A percentile compares a stretch with the other conserved stretches of the same genome.
These are phyloP conservation scores for Fraxinus paxiana DNA, from an alignment of 305 asterid genomes.

Conservation along the genomic window DNA sequence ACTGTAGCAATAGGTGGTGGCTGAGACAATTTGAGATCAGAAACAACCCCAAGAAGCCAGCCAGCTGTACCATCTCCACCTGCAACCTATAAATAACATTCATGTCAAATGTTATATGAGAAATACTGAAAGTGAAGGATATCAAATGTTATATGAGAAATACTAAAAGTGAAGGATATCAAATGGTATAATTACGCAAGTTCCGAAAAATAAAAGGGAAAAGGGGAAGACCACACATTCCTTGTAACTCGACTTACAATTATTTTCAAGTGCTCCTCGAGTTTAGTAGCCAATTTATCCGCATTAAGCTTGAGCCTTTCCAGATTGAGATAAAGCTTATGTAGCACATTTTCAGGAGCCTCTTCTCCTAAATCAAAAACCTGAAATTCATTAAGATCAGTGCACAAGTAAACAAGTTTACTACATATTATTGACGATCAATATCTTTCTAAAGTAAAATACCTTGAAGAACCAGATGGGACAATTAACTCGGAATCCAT, in stretches of 20 bases:
- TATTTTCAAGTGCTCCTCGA: conserved; percentile 30
- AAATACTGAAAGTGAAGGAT: neutral
- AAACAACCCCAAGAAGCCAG: conserved; percentile 93
- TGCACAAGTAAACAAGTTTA: neutral
- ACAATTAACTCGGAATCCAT: neutral
- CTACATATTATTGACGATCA: neutral
- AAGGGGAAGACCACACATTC: neutral
- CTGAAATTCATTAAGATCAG: conserved; percentile 33
- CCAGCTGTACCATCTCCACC: conserved; percentile 99
- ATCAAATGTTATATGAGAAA: conserved; percentile 1
- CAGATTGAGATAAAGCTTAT: conserved; percentile 50
- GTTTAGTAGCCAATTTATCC: conserved; percentile 45
- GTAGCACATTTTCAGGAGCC: conserved; percentile 66
- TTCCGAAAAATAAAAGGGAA: neutral
- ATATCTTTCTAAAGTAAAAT: neutral
- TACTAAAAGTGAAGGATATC: neutral
- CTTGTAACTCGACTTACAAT: conserved; percentile 50
- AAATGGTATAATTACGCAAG: neutral
- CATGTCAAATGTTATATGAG: conserved; percentile 5
- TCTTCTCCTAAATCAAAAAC: conserved; percentile 86
- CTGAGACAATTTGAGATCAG: conserved; percentile 68
- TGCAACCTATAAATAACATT: conserved; percentile 56
- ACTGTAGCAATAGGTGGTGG: conserved; percentile 88
- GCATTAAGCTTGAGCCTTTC: conserved; percentile 57
- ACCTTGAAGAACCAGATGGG: neutral